Evolutionary conservation across 768 basidiomycete genomes (phyloP).

Genomic region (Polyporus arcularius): DNA sequence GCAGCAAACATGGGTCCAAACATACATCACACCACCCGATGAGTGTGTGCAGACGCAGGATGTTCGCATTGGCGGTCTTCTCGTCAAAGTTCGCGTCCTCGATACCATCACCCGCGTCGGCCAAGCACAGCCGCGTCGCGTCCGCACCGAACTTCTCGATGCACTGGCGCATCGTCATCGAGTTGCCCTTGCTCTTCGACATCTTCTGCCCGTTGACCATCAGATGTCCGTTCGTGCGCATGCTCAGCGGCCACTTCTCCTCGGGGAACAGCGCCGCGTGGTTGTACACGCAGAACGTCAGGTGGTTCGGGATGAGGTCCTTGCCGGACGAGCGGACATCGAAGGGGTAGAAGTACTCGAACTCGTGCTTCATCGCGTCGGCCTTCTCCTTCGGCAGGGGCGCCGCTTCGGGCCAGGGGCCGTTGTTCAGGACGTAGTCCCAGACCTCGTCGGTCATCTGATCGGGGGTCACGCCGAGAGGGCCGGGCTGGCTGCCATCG

Average conservation of each 20-base stretch:
- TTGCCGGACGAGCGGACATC: conserved; percentile 98
- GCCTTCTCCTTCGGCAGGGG: conserved; percentile 76
- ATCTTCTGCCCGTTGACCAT: conserved; percentile 99
- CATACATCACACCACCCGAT: conserved; percentile 89
- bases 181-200: conserved; percentile 97
- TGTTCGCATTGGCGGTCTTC: conserved; percentile 96
- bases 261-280: conserved; percentile 93
- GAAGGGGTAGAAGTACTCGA: conserved; percentile 97
- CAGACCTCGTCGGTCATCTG: conserved; percentile 98
- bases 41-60: conserved; percentile 88
- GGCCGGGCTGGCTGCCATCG: conserved; percentile 77
- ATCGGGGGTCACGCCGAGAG: conserved; percentile 81
- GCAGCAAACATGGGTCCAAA: not conserved
- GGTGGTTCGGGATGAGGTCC: conserved; percentile 92
- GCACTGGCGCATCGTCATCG: conserved; percentile 84
- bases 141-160: conserved; percentile 97
- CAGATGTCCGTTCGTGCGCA: conserved; percentile 95
- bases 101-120: conserved; percentile 95
- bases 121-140: conserved; percentile 86
- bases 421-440: conserved; percentile 88
- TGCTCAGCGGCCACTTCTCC: conserved; percentile 87
- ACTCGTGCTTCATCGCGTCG: conserved; percentile 85
- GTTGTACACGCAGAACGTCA: conserved; percentile 93
- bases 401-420: conserved; percentile 69
- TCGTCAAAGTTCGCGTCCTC: conserved; percentile 99